Base-by-base conservation (phyloP, 257 asterid species). In the Solanum appendiculatum region DNA sequence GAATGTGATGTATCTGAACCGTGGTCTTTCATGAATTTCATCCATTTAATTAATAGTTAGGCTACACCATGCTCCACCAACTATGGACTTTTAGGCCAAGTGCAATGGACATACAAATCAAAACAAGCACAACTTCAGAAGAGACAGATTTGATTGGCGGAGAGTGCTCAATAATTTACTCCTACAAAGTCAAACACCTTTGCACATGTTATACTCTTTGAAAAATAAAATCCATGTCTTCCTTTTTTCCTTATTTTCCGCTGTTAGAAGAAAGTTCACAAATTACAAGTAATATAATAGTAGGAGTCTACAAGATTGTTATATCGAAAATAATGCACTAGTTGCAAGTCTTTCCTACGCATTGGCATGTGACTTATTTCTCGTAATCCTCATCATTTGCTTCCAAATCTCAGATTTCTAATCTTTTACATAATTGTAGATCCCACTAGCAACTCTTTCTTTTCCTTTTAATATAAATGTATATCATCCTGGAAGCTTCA, bases 321-420 rank as follows among this genome's bases (percentile, higher is more conserved):
- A 16, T 31, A 68, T 74, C 33, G 27, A n/a, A 75, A 44, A 78
- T 78, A 78, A 78, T 44, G 60, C 42, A 84, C 36, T 39, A 84
- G 42, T 84, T 84, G 60, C 25, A 60, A 84, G 9, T 60, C 63
- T 84, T 90, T 80, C 91, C 88, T 88, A 77, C 86, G 89, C 87
- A 82, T 86, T 74, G 72, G 91, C 96, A 93, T 93, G 98, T 94
- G 96, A 90, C 87, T 31, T 23, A 88, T 82, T 89, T 92, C 87
- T 93, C 87, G 95, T 88, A 85, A 83, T 73, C 82, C 82, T 85
- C 85, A 77, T 83, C 33, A 29, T 44, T 18, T 40, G 72, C 48
- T 82, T 56, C 37, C 78, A 37, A 84, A 36, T 84, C 86, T 84
- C 86, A 69, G 77, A 84, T 60, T 27, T 84, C 86, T 73, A 73